A percentile compares a stretch with the other conserved stretches of the same genome.
Conservation (phyloP, 768 basidiomycete species). For the Calocybe cyanea region DNA sequence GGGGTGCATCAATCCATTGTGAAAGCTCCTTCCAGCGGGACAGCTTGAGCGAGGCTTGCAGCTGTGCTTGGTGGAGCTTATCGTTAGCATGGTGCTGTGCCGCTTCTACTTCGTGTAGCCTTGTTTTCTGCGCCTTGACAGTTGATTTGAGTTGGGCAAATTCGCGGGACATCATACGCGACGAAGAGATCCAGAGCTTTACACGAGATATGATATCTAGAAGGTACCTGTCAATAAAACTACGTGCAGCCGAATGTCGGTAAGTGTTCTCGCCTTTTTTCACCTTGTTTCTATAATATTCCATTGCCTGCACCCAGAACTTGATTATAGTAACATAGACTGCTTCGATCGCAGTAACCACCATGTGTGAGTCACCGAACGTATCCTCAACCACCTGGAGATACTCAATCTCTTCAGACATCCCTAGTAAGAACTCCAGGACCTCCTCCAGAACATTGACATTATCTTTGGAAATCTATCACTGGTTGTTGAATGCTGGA, state of each 20-base stretch:
- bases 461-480: conserved; percentile 1
- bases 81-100: not conserved
- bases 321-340: conserved; percentile 1
- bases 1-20: conserved; percentile 2
- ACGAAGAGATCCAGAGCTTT: too few relatives aligned
- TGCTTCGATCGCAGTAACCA: not conserved
- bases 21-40: not conserved
- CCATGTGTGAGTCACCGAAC: not conserved
- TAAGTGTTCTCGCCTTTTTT: too few relatives aligned
- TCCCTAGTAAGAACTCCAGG: not conserved
- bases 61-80: not conserved
- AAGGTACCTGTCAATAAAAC: too few relatives aligned
- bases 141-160: too few relatives aligned
- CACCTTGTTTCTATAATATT: not conserved
- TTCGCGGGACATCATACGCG: too few relatives aligned
- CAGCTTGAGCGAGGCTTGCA: too few relatives aligned
- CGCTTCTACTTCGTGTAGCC: too few relatives aligned
- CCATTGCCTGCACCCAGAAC: conserved; percentile 7
- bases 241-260: too few relatives aligned
- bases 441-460: not conserved
- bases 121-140: too few relatives aligned
- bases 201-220: too few relatives aligned
- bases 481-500: not conserved
- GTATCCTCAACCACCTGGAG: not conserved
- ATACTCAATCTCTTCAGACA: conserved; percentile 1